Evolutionary conservation across 108 stramenopile genomes (phyloP), one percentile per base, ranked within the genome.

Genomic region (Cyclotella sp.): DNA sequence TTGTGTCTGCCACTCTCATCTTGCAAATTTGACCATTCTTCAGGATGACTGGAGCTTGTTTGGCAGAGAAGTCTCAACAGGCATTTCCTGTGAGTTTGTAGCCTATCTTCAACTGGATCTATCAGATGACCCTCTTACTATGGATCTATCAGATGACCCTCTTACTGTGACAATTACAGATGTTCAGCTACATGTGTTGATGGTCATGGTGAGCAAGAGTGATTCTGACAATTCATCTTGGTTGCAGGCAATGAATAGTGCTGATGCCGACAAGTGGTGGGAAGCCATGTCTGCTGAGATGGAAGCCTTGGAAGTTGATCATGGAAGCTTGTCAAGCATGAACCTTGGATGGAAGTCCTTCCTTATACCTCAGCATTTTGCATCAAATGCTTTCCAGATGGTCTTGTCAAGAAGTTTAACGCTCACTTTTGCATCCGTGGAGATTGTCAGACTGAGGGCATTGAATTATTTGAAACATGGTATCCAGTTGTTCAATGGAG

Each of bases 361-460:
- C 49, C 49, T 7, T 19, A 8, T 51, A 16, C 16, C 3, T 19
- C 6, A 8, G 8, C 8, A 1, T 51, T 51, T 19, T 7, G 49
- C 6, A 3, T 51, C 8, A 7, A 8, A 8, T 8, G 8, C 3
- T 51, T 19, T 19, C 88, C 3, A 75, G 79, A 73, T 84, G 34
- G 84, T 0, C 27, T 30, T 0, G 24, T 85, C 8, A 76, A 59
- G 39, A 85, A 85, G 62, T 70, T 75, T 49, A 89, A 86, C 45
- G 88, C 82, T 14, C 34, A 83, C 1, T 84, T 66, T 27, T 86
- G 85, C 18, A 69, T 68, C 39, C 21, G 83, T 19, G 49, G 49
- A 3, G 49, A 51, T 51, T 19, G 8, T 51, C 49, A 51, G 19
- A 19, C 3, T 19, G 49, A 51, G 16, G 8, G 49, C 3, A 19